phyloP scores from a whole-genome alignment of 2,329 filamentous ascomycete genomes.

The Fusarium anguioides region DNA sequence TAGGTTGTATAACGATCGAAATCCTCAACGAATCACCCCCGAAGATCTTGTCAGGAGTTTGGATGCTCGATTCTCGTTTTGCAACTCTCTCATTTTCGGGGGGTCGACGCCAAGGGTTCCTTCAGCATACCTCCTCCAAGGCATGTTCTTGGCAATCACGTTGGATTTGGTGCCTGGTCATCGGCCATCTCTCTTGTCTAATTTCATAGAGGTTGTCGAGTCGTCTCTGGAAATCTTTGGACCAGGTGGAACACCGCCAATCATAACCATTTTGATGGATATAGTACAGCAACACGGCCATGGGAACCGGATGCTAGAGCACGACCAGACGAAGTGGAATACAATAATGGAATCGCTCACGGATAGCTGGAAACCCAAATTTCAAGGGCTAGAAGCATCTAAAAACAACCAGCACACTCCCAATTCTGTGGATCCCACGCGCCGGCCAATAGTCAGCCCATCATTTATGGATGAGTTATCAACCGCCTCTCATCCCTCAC shows the following conservation, averaged over 20 bases:
- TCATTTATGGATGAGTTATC: conserved; percentile 45
- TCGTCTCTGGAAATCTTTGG: conserved; percentile 50
- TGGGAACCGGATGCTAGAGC: conserved; percentile 47
- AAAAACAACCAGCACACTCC: conserved; percentile 39
- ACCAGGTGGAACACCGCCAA: conserved; percentile 49
- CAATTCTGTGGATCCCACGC: conserved; percentile 29
- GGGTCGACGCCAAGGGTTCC: conserved; percentile 50
- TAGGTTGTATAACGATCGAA: conserved; percentile 24
- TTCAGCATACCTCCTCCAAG: conserved; percentile 52
- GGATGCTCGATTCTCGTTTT: conserved; percentile 52
- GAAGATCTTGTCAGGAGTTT: conserved; percentile 50
- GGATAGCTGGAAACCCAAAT: conserved; percentile 41
- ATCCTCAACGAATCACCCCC: conserved; percentile 27
- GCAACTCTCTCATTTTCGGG: conserved; percentile 53
- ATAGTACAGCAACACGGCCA: conserved; percentile 50
- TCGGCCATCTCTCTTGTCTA: conserved; percentile 52
- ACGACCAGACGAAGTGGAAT: conserved; percentile 50
- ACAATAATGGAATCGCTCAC: conserved; percentile 44
- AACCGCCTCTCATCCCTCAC: conserved; percentile 44
- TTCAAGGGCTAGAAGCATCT: conserved; percentile 23
- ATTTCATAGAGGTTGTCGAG: conserved; percentile 52
- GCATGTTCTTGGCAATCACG: conserved; percentile 53
- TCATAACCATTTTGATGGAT: conserved; percentile 51
- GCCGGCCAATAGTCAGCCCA: conserved; percentile 29
- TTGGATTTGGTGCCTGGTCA: conserved; percentile 48